Evolutionary conservation across 2,329 filamentous ascomycete species (phyloP).

Genomic region (Bisporella sp.): DNA sequence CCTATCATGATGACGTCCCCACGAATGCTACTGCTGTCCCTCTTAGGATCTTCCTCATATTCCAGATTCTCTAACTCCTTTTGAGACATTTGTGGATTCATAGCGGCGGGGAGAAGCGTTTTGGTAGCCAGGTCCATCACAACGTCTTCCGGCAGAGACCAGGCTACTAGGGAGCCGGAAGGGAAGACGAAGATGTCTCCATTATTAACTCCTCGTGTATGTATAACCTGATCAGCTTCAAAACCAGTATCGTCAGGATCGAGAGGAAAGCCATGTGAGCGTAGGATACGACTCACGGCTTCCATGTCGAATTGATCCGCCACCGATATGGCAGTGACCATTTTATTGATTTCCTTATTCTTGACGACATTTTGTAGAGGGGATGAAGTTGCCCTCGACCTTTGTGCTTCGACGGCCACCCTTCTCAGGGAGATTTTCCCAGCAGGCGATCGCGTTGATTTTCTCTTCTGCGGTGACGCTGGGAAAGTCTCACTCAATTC

Average conservation of each 20-base stretch:
- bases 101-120: conserved; percentile 68
- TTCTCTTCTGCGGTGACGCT: conserved; percentile 29
- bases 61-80: conserved; percentile 88
- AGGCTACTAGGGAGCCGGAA: conserved; percentile 87
- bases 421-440: conserved; percentile 72
- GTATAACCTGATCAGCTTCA: conserved; percentile 54
- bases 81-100: conserved; percentile 62
- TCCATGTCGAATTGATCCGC: conserved; percentile 60
- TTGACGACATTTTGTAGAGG: conserved; percentile 12
- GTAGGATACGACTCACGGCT: conserved; percentile 48
- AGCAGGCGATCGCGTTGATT: conserved; percentile 40
- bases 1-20: conserved; percentile 88
- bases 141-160: conserved; percentile 74
- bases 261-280: conserved; percentile 51
- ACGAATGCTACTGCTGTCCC: conserved; percentile 70
- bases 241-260: conserved; percentile 57
- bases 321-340: conserved; percentile 53
- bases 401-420: conserved; percentile 81
- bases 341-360: conserved; percentile 31
- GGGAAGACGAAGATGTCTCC: conserved; percentile 96
- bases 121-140: conserved; percentile 63
- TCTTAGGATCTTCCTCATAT: conserved; percentile 67
- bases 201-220: conserved; percentile 52
- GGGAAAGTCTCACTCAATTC: too few relatives aligned
- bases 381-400: conserved; percentile 35